A percentile compares a stretch with the other conserved stretches of the same genome.
Conservation (phyloP, 73 alveolate species). For the Halteria grandinella region DNA sequence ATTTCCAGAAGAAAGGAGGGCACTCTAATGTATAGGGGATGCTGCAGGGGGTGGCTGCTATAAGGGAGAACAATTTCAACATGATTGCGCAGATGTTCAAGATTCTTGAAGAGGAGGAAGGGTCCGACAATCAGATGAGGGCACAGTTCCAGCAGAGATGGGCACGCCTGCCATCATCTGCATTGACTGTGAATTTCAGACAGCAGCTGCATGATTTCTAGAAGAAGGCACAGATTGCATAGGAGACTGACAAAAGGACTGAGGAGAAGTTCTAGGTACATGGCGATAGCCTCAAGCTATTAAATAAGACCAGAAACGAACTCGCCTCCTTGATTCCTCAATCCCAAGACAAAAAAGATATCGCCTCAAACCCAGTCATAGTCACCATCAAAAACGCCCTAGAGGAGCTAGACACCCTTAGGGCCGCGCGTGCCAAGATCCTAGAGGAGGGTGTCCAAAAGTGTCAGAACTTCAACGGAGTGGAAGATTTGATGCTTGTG, state of each 20-base stretch:
- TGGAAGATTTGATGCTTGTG: constrained; percentile 35
- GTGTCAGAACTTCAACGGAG: constrained; percentile 27
- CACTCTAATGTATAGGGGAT: constrained; percentile 13
- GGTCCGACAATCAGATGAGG: constrained; percentile 22
- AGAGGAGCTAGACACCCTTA: constrained; percentile 8
- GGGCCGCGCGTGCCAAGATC: not conserved
- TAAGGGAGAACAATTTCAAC: constrained; percentile 2
- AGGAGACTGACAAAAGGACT: constrained; percentile 16
- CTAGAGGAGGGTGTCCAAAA: constrained; percentile 39
- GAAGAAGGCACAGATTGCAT: constrained; percentile 20
- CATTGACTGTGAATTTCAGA: constrained; percentile 42
- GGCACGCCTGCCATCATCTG: constrained; percentile 54
- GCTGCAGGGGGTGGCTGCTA: constrained; percentile 38
- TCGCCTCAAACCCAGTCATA: constrained; percentile 18
- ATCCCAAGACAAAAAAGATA: constrained; percentile 1
- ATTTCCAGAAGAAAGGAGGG: constrained; percentile 52
- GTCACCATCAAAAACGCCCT: constrained; percentile 16
- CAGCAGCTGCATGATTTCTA: constrained; percentile 20
- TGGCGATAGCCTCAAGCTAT: not conserved
- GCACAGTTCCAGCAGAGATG: constrained; percentile 21
- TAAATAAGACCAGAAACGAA: constrained; percentile 6
- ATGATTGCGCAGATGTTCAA: not conserved
- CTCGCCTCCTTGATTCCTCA: constrained; percentile 47
- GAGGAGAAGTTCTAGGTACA: constrained; percentile 21
- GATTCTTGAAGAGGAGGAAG: constrained; percentile 42